Conservation (phyloP, 2,329 filamentous ascomycete genomes). For the Talaromyces funiculosus region DNA sequence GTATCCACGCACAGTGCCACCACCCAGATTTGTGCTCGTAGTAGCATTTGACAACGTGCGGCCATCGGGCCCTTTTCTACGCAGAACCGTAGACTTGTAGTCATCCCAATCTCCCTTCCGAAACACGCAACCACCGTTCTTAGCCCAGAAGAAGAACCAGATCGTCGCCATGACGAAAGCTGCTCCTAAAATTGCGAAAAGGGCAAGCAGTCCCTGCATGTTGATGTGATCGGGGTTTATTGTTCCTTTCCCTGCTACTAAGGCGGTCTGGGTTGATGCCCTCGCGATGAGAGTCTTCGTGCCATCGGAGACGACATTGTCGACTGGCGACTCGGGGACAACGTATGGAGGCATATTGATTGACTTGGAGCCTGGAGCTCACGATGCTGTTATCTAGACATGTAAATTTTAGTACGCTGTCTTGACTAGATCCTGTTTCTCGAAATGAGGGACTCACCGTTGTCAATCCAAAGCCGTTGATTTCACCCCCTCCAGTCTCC, state of each 20-base stretch:
- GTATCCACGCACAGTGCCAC: constrained; percentile 68
- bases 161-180: constrained; percentile 69
- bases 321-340: background rate
- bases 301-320: constrained; percentile 4
- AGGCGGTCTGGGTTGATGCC: constrained; percentile 19
- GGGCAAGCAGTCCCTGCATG: constrained; percentile 64
- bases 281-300: constrained; percentile 5
- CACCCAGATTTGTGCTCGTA: constrained; percentile 75
- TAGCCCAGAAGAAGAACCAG: constrained; percentile 99
- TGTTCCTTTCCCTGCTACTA: constrained; percentile 24
- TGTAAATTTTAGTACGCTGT: background rate
- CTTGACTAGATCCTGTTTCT: background rate
- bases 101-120: constrained; percentile 89
- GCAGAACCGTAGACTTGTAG: constrained; percentile 90
- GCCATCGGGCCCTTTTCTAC: constrained; percentile 83
- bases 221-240: constrained; percentile 41
- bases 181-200: constrained; percentile 79
- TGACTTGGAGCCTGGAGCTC: constrained; percentile 3
- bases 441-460: background rate
- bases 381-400: constrained; percentile 15
- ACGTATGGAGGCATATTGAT: constrained; percentile 5
- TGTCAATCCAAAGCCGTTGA: background rate
- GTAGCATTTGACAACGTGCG: constrained; percentile 79
- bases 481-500: background rate
- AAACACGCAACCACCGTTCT: constrained; percentile 90